Evolutionary conservation across 73 alveolate species (phyloP).

Genomic region (Paramecium primaurelia): DNA sequence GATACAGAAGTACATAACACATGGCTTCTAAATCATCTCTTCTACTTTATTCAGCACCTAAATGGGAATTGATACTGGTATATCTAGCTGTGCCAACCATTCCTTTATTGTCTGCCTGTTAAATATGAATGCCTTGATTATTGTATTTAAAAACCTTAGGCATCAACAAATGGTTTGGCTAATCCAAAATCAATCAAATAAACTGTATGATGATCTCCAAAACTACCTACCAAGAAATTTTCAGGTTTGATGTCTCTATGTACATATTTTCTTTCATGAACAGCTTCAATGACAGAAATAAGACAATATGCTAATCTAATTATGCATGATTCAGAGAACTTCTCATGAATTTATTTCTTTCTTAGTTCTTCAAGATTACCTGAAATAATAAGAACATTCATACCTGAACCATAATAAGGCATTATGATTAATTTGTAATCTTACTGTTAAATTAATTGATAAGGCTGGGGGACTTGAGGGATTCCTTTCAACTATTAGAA

Average conservation of each 20-base stretch:
- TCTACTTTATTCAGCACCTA: slow-evolving; percentile 60
- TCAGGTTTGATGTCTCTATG: slow-evolving; percentile 71
- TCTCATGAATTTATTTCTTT: slow-evolving; percentile 33
- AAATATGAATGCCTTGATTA: slow-evolving; percentile 43
- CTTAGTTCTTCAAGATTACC: slow-evolving; percentile 53
- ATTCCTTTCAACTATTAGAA: slow-evolving; percentile 36
- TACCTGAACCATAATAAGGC: slow-evolving; percentile 47
- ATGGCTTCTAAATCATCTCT: slow-evolving; percentile 68
- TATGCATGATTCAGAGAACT: slow-evolving; percentile 40
- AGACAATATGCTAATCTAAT: slow-evolving; percentile 40
- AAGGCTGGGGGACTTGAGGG: slow-evolving; percentile 50
- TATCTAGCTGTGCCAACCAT: slow-evolving; percentile 68
- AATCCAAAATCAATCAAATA: slow-evolving; percentile 63
- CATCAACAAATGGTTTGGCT: slow-evolving; percentile 53
- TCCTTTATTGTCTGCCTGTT: slow-evolving; percentile 49
- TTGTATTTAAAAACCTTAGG: neutral
- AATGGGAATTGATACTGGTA: slow-evolving; percentile 55
- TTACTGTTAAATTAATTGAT: slow-evolving; percentile 33
- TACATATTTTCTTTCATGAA: slow-evolving; percentile 52
- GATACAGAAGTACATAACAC: slow-evolving; percentile 58
- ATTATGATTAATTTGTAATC: slow-evolving; percentile 41
- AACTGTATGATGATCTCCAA: slow-evolving; percentile 57
- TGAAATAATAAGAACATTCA: neutral
- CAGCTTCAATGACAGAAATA: slow-evolving; percentile 41
- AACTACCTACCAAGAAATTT: slow-evolving; percentile 62